Percentiles rank a stretch among this genome's conserved stretches.
phyloP scores from a whole-genome alignment of 1,139 yeast species.

The Yamadazyma membranifaciens region DNA sequence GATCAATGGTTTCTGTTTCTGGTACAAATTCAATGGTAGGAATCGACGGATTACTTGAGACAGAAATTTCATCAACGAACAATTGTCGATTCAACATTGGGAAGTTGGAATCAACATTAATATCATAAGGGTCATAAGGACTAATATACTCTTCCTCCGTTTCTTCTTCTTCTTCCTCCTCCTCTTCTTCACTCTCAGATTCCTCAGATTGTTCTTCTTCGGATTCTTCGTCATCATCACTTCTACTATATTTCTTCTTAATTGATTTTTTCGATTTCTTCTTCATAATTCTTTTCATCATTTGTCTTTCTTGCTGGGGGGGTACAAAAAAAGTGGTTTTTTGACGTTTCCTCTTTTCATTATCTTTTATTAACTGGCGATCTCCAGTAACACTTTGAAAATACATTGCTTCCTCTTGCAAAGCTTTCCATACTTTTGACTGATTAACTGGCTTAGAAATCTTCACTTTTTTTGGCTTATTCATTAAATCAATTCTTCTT shows the following conservation, averaged over 20 bases:
- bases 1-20: slow-evolving; percentile 13
- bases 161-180: slow-evolving; percentile 10
- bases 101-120: slow-evolving; percentile 32
- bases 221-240: slow-evolving; percentile 3
- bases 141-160: slow-evolving; percentile 24
- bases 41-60: slow-evolving; percentile 20
- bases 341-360: slow-evolving; percentile 33
- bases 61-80: slow-evolving; percentile 25
- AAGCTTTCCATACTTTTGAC: background rate
- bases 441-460: background rate
- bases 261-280: background rate
- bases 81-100: slow-evolving; percentile 35
- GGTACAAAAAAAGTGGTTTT: slow-evolving; percentile 28
- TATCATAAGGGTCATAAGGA: slow-evolving; percentile 42
- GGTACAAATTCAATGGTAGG: slow-evolving; percentile 24
- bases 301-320: slow-evolving; percentile 18
- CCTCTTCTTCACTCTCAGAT: background rate
- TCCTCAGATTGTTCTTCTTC: slow-evolving; percentile 4
- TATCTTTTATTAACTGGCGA: slow-evolving; percentile 26
- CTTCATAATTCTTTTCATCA: slow-evolving; percentile 13
- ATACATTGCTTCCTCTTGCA: slow-evolving; percentile 29
- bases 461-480: slow-evolving; percentile 9
- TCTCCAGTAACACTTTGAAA: slow-evolving; percentile 43
- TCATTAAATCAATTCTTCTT: slow-evolving; percentile 13
- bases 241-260: slow-evolving; percentile 1